Conservation (phyloP, 1,284 basidiomycete species). For the Hypsizygus ulmarius region DNA sequence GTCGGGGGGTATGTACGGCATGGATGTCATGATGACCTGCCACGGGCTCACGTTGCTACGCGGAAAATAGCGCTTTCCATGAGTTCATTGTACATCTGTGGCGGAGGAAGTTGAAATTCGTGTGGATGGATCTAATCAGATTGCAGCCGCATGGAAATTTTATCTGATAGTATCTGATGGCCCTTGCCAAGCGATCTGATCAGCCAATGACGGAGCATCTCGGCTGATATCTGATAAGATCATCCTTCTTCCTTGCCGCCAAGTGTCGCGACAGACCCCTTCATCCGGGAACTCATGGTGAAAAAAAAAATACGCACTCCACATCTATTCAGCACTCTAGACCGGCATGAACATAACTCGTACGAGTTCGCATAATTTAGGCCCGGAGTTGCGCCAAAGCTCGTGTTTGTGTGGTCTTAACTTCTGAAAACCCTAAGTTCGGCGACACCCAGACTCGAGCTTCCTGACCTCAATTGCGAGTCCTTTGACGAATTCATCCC, state of each 20-base stretch:
- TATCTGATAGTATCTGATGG: conserved; percentile 28
- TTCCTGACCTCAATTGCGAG: not conserved
- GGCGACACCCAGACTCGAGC: not conserved
- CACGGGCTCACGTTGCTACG: conserved; percentile 2
- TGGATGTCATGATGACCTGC: conserved; percentile 12
- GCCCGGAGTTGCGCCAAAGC: not conserved
- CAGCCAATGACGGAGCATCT: conserved; percentile 23
- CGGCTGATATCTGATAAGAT: conserved; percentile 34
- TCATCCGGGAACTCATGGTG: not conserved
- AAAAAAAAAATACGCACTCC: too few relatives aligned
- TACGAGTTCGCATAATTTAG: not conserved
- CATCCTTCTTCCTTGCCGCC: conserved; percentile 18
- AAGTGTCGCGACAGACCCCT: conserved; percentile 13
- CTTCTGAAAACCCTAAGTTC: not conserved
- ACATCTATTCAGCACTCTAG: not conserved
- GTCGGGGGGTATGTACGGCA: not conserved
- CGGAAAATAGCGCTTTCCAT: not conserved
- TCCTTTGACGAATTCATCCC: not conserved
- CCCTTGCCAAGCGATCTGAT: conserved; percentile 16
- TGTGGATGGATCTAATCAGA: conserved; percentile 30
- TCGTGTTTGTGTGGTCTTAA: conserved; percentile 4
- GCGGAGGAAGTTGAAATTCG: not conserved
- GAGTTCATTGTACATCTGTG: not conserved
- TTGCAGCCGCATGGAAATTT: conserved; percentile 13
- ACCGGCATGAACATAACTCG: not conserved